Base-by-base conservation (phyloP, 169 alveolate genomes). In the Cystoisospora suis region DNA sequence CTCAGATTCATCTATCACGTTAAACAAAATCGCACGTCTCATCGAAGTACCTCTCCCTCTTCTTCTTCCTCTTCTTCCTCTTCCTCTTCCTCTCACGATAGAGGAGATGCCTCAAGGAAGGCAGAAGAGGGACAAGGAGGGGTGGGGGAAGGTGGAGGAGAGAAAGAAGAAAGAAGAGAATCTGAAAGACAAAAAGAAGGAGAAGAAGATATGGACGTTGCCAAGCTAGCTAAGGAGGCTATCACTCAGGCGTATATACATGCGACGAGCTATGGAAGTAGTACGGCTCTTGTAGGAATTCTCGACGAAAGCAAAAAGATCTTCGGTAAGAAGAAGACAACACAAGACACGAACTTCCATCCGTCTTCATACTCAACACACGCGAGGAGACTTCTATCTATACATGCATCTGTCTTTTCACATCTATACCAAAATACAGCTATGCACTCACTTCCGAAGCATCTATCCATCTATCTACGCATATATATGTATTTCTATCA, bases 241-340 rank as follows among this genome's bases (percentile, higher is more conserved):
- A 40, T 87, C 32, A 40, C 88, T 7, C 23, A 40, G 75, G 65
- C 91, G 12, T 70, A 75, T 44, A 49, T 45, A 4, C 49, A 72
- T n/a, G 91, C 91, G 23, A 40, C 47, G 56, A 47, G 46, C 59
- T 87, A 49, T 45, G 91, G 91, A 69, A 87, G 91, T 59, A 75
- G 88, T 45, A 87, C 91, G 2, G 91, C 91, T 40, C 65, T 87
- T n/a, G 88, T 87, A 0, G 91, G 91, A 9, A 86, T 87, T 12
- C 79, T 87, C 40, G 79, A 87, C 59, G 91, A 70, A 23, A 47
- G 29, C n/a, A 87, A 7, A 34, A 86, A 65, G 40, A 32, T 77
- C 40, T 44, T 87, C 38, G 91, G 91, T 87, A 45, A 87, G 53
- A 23, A 1, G 32, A 0, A 44, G 17, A 40, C 12, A 81, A 0